These are phyloP conservation scores for Aquilaria agallochum DNA, from an alignment of 441 rosid species.

Conservation along the genomic window DNA sequence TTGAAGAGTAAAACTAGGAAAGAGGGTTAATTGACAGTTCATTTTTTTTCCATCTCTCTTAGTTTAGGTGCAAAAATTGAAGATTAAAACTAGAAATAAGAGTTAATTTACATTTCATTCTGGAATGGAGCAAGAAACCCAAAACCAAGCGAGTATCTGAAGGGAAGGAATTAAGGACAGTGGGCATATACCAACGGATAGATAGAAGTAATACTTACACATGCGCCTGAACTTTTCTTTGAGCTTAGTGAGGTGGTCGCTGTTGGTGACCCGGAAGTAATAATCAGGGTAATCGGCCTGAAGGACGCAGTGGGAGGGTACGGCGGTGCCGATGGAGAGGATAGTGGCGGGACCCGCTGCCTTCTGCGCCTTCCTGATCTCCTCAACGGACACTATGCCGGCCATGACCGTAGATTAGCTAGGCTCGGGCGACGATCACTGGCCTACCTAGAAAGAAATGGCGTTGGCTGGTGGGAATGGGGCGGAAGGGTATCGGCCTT, in stretches of 20 bases:
- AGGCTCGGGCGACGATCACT: not conserved
- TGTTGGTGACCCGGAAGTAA: slow-evolving; percentile 28
- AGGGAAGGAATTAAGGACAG: too few relatives aligned
- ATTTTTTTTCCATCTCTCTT: too few relatives aligned
- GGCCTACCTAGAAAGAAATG: not conserved
- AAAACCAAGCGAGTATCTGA: too few relatives aligned
- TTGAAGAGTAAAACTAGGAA: too few relatives aligned
- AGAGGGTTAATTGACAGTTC: too few relatives aligned
- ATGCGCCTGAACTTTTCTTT: slow-evolving; percentile 37
- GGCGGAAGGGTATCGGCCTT: not conserved
- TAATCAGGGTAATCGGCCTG: slow-evolving; percentile 17
- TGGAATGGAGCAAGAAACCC: too few relatives aligned
- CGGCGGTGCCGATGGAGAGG: slow-evolving; percentile 40
- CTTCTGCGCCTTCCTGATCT: slow-evolving; percentile 34
- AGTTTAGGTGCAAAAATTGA: too few relatives aligned
- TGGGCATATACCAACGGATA: too few relatives aligned
- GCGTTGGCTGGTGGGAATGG: not conserved
- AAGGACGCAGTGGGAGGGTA: slow-evolving; percentile 27
- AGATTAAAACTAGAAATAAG: too few relatives aligned
- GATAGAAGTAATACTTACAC: slow-evolving; percentile 20
- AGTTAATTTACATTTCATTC: too few relatives aligned
- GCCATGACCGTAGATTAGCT: not conserved
- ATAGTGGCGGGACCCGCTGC: slow-evolving; percentile 34
- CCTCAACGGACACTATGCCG: slow-evolving; percentile 16
- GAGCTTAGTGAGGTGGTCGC: slow-evolving; percentile 33